These are phyloP conservation scores for Clonostachys sp. DNA, from an alignment of 2,329 filamentous ascomycete species.

Conservation along the genomic window DNA sequence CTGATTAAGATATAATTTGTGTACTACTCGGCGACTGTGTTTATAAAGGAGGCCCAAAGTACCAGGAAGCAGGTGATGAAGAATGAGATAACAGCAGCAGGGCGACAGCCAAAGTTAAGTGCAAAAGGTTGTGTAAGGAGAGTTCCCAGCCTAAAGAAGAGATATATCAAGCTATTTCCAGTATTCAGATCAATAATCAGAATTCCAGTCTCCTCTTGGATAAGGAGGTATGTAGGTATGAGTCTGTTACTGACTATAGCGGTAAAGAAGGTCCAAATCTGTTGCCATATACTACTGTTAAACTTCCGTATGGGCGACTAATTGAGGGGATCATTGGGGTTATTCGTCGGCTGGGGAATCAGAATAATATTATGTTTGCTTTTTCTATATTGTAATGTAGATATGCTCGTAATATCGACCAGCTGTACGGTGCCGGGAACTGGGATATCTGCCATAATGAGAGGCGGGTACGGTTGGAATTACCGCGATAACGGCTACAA, in stretches of 20 bases:
- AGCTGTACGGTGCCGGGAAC: conserved; percentile 34
- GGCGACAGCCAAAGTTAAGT: no score
- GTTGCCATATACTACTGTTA: no score
- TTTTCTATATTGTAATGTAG: conserved; percentile 18
- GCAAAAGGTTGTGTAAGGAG: no score
- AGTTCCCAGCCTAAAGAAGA: no score
- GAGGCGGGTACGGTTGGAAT: conserved; percentile 23
- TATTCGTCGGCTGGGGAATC: conserved; percentile 44
- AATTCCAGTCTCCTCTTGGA: no score
- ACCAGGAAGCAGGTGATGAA: background rate
- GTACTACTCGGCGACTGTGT: conserved; percentile 31
- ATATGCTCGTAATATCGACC: conserved; percentile 26
- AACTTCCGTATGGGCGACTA: conserved; percentile 39
- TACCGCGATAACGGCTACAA: conserved; percentile 24
- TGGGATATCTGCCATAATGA: no score
- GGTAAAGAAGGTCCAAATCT: no score
- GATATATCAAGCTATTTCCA: no score
- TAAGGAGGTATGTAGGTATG: no score
- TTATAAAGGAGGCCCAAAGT: background rate
- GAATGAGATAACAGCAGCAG: no score
- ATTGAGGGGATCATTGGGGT: conserved; percentile 47
- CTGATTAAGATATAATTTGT: conserved; percentile 36
- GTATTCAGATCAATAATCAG: no score
- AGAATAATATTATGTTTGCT: conserved; percentile 34
- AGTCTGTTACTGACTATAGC: no score